Conservation (phyloP, 768 basidiomycete species). For the Boletus patriciae region DNA sequence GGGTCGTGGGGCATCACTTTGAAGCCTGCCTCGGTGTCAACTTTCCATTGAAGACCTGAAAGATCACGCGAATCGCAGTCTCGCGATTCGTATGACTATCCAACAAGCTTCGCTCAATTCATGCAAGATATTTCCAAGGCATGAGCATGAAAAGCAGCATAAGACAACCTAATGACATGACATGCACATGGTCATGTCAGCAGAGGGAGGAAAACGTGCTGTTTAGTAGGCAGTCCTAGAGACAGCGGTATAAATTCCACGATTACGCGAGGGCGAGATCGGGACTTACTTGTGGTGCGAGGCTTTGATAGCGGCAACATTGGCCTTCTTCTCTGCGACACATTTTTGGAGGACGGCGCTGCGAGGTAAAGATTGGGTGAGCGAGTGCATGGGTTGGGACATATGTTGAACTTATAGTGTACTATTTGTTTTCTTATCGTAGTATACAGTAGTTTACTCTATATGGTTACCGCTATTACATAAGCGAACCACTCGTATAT, state of each 20-base stretch:
- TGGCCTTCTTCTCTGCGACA: conserved; percentile 89
- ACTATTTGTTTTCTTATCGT: too few species aligned
- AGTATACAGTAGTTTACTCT: too few species aligned
- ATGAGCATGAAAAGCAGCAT: conserved; percentile 19
- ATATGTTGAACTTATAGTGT: too few species aligned
- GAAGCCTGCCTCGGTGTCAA: too few species aligned
- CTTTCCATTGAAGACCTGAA: too few species aligned
- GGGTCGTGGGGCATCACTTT: too few species aligned
- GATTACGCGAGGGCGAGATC: background rate
- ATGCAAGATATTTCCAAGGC: background rate
- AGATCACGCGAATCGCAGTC: too few species aligned
- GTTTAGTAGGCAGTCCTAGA: conserved; percentile 25
- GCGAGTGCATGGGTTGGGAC: conserved; percentile 21
- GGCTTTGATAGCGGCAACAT: conserved; percentile 84
- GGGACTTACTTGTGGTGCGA: conserved; percentile 66
- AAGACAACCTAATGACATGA: conserved; percentile 26
- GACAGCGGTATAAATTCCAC: background rate
- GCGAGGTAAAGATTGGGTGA: background rate
- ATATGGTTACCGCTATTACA: too few species aligned
- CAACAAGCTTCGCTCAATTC: background rate
- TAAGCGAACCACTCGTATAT: too few species aligned
- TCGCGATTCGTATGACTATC: too few species aligned
- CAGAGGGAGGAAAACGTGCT: background rate
- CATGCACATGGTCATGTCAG: conserved; percentile 19
- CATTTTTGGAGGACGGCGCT: conserved; percentile 83